Percentiles rank a stretch among this genome's conserved stretches.
These are phyloP conservation scores for Phyllosticta citribraziliensis DNA, from an alignment of 2,329 filamentous ascomycete species.

Conservation along the genomic window DNA sequence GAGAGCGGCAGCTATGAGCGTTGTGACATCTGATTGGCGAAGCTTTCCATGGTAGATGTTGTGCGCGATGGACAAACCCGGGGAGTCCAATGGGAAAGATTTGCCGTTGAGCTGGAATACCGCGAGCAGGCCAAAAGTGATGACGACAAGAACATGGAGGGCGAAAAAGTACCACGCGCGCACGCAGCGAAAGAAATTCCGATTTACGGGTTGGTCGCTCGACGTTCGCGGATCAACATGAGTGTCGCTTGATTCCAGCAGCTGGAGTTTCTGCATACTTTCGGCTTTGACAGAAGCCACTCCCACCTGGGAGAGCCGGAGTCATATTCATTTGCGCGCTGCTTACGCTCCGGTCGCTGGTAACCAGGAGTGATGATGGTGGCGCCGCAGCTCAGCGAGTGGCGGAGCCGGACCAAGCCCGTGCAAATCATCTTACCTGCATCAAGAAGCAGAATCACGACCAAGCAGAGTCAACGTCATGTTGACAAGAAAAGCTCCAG, in stretches of 20 bases:
- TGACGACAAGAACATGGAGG: background rate
- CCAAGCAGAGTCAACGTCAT: background rate
- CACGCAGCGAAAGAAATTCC: background rate
- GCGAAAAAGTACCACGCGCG: slow-evolving; percentile 7
- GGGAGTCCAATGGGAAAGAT: background rate
- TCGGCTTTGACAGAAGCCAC: background rate
- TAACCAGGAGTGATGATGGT: background rate
- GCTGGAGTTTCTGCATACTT: background rate
- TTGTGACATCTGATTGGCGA: slow-evolving; percentile 5
- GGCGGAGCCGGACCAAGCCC: background rate
- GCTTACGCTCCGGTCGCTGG: background rate
- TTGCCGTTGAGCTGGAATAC: background rate
- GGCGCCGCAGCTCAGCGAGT: background rate
- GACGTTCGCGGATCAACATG: background rate
- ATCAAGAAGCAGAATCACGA: background rate
- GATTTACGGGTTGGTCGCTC: background rate
- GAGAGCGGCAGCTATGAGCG: slow-evolving; percentile 2
- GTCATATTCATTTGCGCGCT: background rate
- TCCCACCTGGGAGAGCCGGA: background rate
- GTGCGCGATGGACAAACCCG: background rate
- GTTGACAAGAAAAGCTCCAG: background rate
- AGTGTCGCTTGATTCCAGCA: background rate
- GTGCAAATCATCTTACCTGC: background rate
- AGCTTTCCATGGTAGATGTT: slow-evolving; percentile 2
- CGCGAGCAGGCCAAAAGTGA: background rate